phyloP scores from a whole-genome alignment of 371 early-diverging fungal species.

The Mortierella sp. region DNA sequence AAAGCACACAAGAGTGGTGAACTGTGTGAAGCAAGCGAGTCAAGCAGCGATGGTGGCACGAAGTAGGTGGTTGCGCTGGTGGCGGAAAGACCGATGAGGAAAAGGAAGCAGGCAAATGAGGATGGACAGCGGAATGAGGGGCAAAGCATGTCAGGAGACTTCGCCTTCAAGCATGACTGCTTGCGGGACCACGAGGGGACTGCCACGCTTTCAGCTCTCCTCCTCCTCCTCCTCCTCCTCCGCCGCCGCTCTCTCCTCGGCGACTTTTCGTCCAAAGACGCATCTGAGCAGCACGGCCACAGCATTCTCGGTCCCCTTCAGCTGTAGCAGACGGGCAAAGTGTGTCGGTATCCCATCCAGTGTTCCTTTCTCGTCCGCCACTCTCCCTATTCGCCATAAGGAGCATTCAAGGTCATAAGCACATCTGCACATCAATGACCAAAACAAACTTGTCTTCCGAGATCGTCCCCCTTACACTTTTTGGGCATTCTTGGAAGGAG shows the following conservation, averaged over 20 bases:
- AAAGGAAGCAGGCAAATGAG: neutral
- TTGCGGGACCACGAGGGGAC: neutral
- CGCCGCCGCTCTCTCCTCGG: neutral
- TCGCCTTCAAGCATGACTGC: neutral
- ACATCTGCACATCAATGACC: too few species aligned
- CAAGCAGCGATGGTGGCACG: neutral
- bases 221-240: too few species aligned
- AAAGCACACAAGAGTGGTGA: neutral
- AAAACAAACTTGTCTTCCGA: too few species aligned
- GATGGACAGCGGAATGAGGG: neutral
- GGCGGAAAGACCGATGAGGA: too few species aligned
- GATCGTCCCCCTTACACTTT: conserved; percentile 46
- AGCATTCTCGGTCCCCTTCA: conserved; percentile 44
- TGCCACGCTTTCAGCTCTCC: too few species aligned
- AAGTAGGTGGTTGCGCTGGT: neutral
- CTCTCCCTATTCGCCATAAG: conserved; percentile 25
- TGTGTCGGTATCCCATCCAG: conserved; percentile 43
- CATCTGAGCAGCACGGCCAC: conserved; percentile 31
- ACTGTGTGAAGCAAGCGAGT: neutral
- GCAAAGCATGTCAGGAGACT: neutral
- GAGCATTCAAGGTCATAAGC: too few species aligned
- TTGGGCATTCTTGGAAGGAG: conserved; percentile 41
- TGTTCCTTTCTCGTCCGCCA: conserved; percentile 33
- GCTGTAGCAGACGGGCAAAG: conserved; percentile 38
- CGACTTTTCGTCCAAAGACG: conserved; percentile 23